Evolutionary conservation across 306 rosid species (phyloP), one percentile per base, ranked within the genome.

Genomic region (Rubus parviflorus): DNA sequence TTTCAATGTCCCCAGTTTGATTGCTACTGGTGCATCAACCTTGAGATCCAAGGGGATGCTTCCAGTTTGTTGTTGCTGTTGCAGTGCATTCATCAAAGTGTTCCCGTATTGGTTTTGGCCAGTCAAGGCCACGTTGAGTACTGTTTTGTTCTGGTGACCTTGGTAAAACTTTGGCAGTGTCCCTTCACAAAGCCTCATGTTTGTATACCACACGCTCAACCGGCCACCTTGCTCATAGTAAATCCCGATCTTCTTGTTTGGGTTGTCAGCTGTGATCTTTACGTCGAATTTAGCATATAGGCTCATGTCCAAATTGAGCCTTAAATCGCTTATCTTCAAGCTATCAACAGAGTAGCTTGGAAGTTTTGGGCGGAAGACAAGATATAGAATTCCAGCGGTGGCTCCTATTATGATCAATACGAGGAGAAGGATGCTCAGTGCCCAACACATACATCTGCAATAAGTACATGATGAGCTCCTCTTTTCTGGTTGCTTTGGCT

Each of bases 181-280:
- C 63, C 98, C 98, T 72, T 90, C 90, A 70, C 97, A 94, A 30
- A 94, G 97, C 87, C 52, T 72, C 30, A 84, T 83, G 62, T 88
- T 82, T 37, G 90, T 54, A 83, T 90, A 92, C 92, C 90, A 92
- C 14, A 90, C 97, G 48, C 97, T 89, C 75, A 94, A 25, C 77
- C 25, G 83, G 40, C 98, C 95, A 35, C 97, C 97, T 53, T 88
- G 71, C 72, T 90, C 87, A 42, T 94, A 92, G 89, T 90, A 90
- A 38, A 92, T 88, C n/a, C 98, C 95, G 37, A 90, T 94, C 80
- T 89, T 94, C 81, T 89, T 67, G 83, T 94, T 94, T 25, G 97
- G 97, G 70, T 94, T 92, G 11, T 76, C 62, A 49, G 97, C 88
- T 37, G 95, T 90, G 83, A 94, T 86, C 85, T 85, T 88, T 73